Base-by-base conservation (phyloP, 331 rosid genomes). In the Quercus lobata region DNA sequence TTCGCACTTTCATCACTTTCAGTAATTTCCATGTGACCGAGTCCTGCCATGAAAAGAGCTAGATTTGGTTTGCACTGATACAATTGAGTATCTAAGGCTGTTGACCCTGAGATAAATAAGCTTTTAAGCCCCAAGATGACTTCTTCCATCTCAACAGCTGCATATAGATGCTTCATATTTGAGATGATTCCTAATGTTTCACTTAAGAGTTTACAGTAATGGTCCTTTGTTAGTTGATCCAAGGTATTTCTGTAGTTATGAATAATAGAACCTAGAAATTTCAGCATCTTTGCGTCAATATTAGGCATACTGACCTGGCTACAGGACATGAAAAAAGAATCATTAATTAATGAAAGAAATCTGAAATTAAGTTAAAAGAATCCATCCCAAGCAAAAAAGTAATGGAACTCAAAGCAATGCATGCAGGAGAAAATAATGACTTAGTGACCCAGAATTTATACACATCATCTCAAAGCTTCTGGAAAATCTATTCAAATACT, bases 1-100 rank as follows among this genome's bases (percentile, higher is more conserved):
- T 79, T 91, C 16, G 89, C 83, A 80, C 84, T 88, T 72, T 83
- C 78, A 17, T 89, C 92, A 69, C 82, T 70, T 83, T 84, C 96
- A 77, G 87, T 71, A 72, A 95, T 78, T 81, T 86, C 86, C 89
- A 87, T 82, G 82, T 91, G 89, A 53, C 87, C 63, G 4, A 95
- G 89, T 37, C 92, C 96, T 15, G 90, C 84, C 82, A 93, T 72
- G 86, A 95, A 95, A 72, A 78, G 92, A 80, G 97, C 92, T 82
- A 95, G 88, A 68, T 84, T 63, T n/a, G 99, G 90, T 87, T 91
- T 95, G 87, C 97, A 95, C 85, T 89, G 82, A 83, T 80, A 79
- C 86, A 89, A 61, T 61, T 52, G 76, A 29, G 54, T 34, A 77
- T 88, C 87, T 16, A 82, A 78, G 77, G 82, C 90, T 11, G 83